A percentile compares a stretch with the other conserved stretches of the same genome.
Conservation (phyloP, 2,329 filamentous ascomycete species). For the Emergomyces orientalis region DNA sequence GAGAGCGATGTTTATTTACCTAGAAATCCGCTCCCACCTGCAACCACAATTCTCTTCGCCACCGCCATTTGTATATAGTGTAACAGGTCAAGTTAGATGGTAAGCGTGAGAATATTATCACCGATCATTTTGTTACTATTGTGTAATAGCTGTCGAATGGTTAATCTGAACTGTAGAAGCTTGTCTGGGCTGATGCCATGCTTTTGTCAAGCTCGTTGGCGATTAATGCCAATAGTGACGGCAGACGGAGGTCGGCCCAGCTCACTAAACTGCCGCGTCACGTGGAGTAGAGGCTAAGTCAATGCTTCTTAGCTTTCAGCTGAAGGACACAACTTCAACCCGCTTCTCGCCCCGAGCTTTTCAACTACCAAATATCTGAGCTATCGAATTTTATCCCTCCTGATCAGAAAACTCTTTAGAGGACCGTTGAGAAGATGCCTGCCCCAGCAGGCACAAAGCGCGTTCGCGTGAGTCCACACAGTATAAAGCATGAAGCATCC, state of each 20-base stretch:
- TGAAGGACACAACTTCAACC: not conserved
- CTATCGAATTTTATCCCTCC: not conserved
- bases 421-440: slow-evolving; percentile 35
- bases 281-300: not conserved
- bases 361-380: not conserved
- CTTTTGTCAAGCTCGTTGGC: not conserved
- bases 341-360: not conserved
- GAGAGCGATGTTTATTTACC: slow-evolving; percentile 42
- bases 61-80: slow-evolving; percentile 30
- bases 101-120: not conserved
- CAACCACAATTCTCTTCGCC: slow-evolving; percentile 76
- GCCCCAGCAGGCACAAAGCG: slow-evolving; percentile 47
- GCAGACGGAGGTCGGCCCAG: no score
- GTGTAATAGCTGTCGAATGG: not conserved
- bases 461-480: slow-evolving; percentile 35
- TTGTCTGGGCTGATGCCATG: not conserved
- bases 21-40: slow-evolving; percentile 87
- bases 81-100: not conserved
- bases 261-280: slow-evolving; percentile 2
- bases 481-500: not conserved
- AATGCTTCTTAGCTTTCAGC: not conserved
- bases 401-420: not conserved
- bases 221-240: no score
- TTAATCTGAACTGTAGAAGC: not conserved
- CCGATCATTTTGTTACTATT: not conserved